Conservation (phyloP, 2,329 filamentous ascomycete genomes). For the Fusarium zealandicum region DNA sequence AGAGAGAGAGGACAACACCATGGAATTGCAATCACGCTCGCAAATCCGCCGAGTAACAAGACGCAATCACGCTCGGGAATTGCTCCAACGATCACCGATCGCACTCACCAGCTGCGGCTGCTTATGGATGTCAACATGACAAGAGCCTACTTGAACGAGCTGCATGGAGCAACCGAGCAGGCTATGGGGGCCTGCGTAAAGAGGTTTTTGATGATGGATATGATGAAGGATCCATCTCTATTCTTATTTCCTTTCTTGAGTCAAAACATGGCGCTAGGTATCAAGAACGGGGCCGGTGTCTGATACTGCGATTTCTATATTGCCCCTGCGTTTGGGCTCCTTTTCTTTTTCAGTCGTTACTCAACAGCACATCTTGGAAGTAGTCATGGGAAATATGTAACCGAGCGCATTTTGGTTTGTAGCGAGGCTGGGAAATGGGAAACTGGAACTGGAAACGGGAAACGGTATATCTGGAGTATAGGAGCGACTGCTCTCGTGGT, state of each 20-base stretch:
- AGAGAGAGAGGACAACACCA: conserved; percentile 42
- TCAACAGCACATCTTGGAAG: conserved; percentile 22
- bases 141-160: conserved; percentile 3
- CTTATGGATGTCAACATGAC: conserved; percentile 58
- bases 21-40: conserved; percentile 4
- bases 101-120: conserved; percentile 62
- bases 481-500: conserved; percentile 28
- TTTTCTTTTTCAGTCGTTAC: conserved; percentile 25
- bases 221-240: neutral
- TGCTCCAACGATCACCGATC: conserved; percentile 26
- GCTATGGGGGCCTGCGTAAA: neutral
- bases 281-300: conserved; percentile 16
- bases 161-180: neutral
- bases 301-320: conserved; percentile 14
- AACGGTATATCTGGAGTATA: conserved; percentile 24
- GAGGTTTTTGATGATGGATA: neutral
- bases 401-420: conserved; percentile 22
- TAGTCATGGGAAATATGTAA: conserved; percentile 15
- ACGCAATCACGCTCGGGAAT: conserved; percentile 16
- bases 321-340: conserved; percentile 10
- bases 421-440: conserved; percentile 12
- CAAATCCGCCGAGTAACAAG: conserved; percentile 8
- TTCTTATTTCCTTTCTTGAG: conserved; percentile 9
- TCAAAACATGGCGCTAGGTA: conserved; percentile 22
- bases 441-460: conserved; percentile 3